These are phyloP conservation scores for Fusarium chuoi DNA, from an alignment of 2,329 filamentous ascomycete species.

Conservation along the genomic window DNA sequence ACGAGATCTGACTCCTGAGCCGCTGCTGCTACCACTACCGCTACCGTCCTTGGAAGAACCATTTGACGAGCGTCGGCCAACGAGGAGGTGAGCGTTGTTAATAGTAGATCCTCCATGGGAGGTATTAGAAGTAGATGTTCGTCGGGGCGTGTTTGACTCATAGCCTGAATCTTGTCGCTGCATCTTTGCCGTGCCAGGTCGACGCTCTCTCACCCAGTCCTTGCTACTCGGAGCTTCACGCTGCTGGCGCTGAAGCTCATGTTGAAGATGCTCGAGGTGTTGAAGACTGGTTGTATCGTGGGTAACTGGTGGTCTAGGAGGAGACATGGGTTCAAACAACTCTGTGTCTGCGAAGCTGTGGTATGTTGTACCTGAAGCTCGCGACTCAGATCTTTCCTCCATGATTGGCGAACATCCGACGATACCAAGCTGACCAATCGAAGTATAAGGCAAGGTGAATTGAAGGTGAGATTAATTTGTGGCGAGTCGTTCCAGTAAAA, in stretches of 20 bases:
- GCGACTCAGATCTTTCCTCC: slow-evolving; percentile 53
- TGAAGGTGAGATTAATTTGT: slow-evolving; percentile 3
- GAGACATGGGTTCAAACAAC: slow-evolving; percentile 54
- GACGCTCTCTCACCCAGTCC: slow-evolving; percentile 42
- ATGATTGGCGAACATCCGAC: slow-evolving; percentile 43
- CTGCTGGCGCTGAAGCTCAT: slow-evolving; percentile 38
- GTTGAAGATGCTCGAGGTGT: slow-evolving; percentile 37
- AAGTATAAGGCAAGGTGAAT: neutral
- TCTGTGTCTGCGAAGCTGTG: slow-evolving; percentile 66
- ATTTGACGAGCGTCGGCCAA: slow-evolving; percentile 50
- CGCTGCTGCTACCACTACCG: slow-evolving; percentile 8
- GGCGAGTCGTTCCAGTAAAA: neutral
- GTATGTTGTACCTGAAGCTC: slow-evolving; percentile 62
- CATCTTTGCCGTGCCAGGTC: slow-evolving; percentile 53
- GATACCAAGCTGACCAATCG: neutral
- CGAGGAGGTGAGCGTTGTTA: slow-evolving; percentile 43
- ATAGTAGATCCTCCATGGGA: slow-evolving; percentile 23
- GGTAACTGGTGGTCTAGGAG: slow-evolving; percentile 41
- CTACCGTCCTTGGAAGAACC: slow-evolving; percentile 40
- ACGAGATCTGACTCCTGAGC: slow-evolving; percentile 40
- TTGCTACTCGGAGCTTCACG: slow-evolving; percentile 15
- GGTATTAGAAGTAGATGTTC: slow-evolving; percentile 52
- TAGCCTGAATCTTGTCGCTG: slow-evolving; percentile 69
- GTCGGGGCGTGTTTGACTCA: slow-evolving; percentile 59
- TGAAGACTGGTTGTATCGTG: slow-evolving; percentile 35